phyloP scores from a whole-genome alignment of 352 stramenopile genomes.

The Phytophthora ramorum region DNA sequence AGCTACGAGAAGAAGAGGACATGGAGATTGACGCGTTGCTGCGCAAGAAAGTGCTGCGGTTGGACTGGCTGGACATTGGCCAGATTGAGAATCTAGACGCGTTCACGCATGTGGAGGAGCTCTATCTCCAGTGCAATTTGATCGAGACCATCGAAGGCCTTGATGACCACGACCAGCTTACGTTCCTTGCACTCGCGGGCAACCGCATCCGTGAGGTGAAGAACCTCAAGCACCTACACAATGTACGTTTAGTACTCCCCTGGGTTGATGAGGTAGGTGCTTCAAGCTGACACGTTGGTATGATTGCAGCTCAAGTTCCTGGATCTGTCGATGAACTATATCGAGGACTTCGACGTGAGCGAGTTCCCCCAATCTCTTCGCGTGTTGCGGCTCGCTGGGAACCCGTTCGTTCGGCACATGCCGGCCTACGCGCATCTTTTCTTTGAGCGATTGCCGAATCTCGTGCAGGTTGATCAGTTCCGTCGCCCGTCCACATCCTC shows the following conservation, averaged over 20 bases:
- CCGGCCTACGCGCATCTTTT: constrained; percentile 63
- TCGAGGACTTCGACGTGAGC: constrained; percentile 65
- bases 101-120: constrained; percentile 75
- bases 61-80: constrained; percentile 79
- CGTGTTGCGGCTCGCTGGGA: constrained; percentile 58
- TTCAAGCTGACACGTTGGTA: constrained; percentile 1
- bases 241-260: constrained; percentile 38
- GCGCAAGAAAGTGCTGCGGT: constrained; percentile 58
- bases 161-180: constrained; percentile 61
- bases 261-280: neutral
- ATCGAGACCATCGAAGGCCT: constrained; percentile 70
- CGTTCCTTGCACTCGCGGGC: constrained; percentile 67
- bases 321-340: constrained; percentile 79
- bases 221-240: constrained; percentile 59
- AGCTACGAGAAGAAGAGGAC: constrained; percentile 26
- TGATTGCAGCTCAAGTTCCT: constrained; percentile 70
- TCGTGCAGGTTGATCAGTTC: constrained; percentile 66
- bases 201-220: constrained; percentile 73
- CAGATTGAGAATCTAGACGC: constrained; percentile 81
- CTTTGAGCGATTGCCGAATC: constrained; percentile 67
- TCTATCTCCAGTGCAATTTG: constrained; percentile 84
- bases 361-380: constrained; percentile 68
- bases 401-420: constrained; percentile 65
- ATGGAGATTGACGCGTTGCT: constrained; percentile 56
- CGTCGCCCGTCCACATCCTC: constrained; percentile 34